Evolutionary conservation across 495 filamentous ascomycete species (phyloP).

Genomic region (Mycothermus thermophilus): DNA sequence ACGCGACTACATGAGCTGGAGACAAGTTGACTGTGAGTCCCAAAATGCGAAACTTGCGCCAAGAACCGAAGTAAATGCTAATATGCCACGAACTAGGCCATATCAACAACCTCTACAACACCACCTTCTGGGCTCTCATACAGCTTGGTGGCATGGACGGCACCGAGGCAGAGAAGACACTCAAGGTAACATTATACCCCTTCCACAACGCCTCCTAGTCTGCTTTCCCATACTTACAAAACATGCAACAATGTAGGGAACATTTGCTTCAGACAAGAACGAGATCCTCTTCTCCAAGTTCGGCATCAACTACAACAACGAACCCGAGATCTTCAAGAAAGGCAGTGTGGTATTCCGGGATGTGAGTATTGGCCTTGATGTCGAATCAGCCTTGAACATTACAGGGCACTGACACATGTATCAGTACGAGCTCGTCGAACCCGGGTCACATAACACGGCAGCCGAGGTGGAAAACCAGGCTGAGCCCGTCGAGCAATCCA

Average conservation of each 20-base stretch:
- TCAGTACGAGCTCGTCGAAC: constrained; percentile 42
- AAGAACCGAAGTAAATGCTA: no score
- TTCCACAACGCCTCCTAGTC: no score
- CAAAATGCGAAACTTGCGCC: no score
- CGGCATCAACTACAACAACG: constrained; percentile 93
- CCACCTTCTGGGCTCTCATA: constrained; percentile 85
- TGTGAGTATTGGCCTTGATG: no score
- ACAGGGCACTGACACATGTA: no score
- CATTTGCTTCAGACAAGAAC: constrained; percentile 75
- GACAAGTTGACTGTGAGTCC: constrained; percentile 91
- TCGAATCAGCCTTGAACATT: no score
- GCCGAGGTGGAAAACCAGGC: constrained; percentile 24
- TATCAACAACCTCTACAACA: constrained; percentile 97
- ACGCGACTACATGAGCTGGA: constrained; percentile 91
- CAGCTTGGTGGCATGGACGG: constrained; percentile 58
- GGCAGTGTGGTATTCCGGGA: constrained; percentile 80
- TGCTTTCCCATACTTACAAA: no score
- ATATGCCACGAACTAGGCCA: constrained; percentile 51
- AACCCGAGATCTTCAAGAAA: constrained; percentile 82
- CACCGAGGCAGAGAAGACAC: constrained; percentile 61
- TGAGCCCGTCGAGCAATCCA: constrained; percentile 41
- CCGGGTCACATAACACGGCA: constrained; percentile 25
- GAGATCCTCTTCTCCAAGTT: constrained; percentile 87
- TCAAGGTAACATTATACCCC: constrained; percentile 61
- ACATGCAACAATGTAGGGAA: constrained; percentile 53